A percentile compares a stretch with the other conserved stretches of the same genome.
These are phyloP conservation scores for Marasmius tenuissimus DNA, from an alignment of 1,284 basidiomycete genomes.

Conservation along the genomic window DNA sequence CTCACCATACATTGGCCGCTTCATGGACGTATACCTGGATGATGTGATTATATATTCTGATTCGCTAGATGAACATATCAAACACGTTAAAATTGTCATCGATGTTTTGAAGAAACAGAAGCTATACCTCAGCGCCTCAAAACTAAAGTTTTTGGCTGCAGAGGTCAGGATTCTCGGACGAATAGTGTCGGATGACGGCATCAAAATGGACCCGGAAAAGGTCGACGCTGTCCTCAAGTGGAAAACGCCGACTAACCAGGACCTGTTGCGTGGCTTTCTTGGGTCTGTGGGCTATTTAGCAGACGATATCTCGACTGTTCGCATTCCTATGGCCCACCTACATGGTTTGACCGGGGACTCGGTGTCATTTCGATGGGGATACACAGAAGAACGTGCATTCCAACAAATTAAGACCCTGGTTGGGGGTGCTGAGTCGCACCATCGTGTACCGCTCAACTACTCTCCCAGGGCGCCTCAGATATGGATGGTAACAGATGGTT, in stretches of 20 bases:
- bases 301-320: conserved; percentile 5
- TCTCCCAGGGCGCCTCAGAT: no score
- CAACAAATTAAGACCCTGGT: conserved; percentile 32
- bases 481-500: no score
- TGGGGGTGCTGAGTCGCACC: neutral
- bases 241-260: conserved; percentile 3
- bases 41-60: conserved; percentile 5
- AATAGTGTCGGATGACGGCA: conserved; percentile 31
- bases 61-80: conserved; percentile 2
- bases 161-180: conserved; percentile 32
- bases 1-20: conserved; percentile 2
- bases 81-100: conserved; percentile 10
- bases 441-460: no score
- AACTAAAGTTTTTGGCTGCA: conserved; percentile 25
- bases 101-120: conserved; percentile 24
- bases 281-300: conserved; percentile 13
- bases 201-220: conserved; percentile 38
- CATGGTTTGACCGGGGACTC: conserved; percentile 8
- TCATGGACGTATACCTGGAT: conserved; percentile 9
- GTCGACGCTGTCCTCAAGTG: conserved; percentile 30
- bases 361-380: conserved; percentile 11
- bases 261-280: conserved; percentile 9
- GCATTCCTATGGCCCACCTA: conserved; percentile 11
- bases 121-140: conserved; percentile 27
- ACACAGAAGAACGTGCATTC: conserved; percentile 12